Evolutionary conservation across 1,284 basidiomycete genomes (phyloP), one percentile per base, ranked within the genome.

Genomic region (Moniliophthora roreri): DNA sequence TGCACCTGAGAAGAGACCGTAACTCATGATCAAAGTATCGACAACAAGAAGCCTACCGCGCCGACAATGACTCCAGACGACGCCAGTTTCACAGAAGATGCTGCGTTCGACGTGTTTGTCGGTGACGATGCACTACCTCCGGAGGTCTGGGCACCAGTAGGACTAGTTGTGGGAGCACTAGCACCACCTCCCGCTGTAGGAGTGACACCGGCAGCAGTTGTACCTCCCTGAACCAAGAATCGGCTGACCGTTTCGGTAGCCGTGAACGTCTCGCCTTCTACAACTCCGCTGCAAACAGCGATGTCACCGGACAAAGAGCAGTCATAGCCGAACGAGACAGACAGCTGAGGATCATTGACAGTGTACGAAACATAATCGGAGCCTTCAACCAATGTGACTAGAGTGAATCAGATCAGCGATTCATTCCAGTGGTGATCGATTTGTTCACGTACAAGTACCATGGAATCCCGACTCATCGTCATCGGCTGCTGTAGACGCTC

Each of bases 381-480:
- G 1, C 58, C 58, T 44, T 53, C 58, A 18, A 60, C 58, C 18
- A 57, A 45, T 8, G 58, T 60, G 34, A 54, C 58, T 60, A 28
- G 5, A 44, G 13, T 24, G 21, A 20, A 34, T n/a, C n/a, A 20
- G 37, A 34, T 40, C 23, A 50, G 5, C 15, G 37, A 26, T 10
- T 52, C 23, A 47, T 16, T n/a, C 28, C 16, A 21, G 38, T 16
- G 50, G 6, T 15, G 38, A 40, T 13, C 4, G 44, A 18, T 24
- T 23, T 9, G 16, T 16, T 13, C 1, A 56, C 68, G 24, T 53
- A 79, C 76, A 72, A 40, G 75, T 73, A 11, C 70, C 70, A 20
- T 63, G 28, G 50, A 77, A 69, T 4, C 66, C 70, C 13, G 58
- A 53, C 10, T 40, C 50, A 9, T 66, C 61, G 24, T 67, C 65